phyloP scores from a whole-genome alignment of 345 rosid species.

The Moricandia moricandioides region DNA sequence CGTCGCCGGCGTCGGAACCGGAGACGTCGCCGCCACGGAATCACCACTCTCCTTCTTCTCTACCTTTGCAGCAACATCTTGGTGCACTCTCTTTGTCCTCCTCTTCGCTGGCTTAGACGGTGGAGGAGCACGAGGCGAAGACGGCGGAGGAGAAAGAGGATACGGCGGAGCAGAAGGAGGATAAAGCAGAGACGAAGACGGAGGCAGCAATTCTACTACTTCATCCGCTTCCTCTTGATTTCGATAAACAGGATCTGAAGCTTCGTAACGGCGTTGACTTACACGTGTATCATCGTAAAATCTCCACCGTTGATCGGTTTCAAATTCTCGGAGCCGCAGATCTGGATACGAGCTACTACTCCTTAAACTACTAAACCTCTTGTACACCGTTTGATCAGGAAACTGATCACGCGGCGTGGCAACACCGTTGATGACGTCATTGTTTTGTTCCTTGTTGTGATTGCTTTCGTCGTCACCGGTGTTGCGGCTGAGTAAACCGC shows the following conservation, averaged over 20 bases:
- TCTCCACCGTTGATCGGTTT: slow-evolving; percentile 53
- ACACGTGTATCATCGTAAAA: slow-evolving; percentile 73
- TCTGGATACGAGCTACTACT: slow-evolving; percentile 81
- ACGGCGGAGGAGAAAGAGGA: not conserved
- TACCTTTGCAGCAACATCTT: slow-evolving; percentile 18
- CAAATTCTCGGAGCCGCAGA: slow-evolving; percentile 48
- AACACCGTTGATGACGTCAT: slow-evolving; percentile 29
- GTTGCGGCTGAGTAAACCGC: slow-evolving; percentile 64
- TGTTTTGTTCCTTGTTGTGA: slow-evolving; percentile 13
- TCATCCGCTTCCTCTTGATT: slow-evolving; percentile 16
- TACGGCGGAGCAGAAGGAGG: not conserved
- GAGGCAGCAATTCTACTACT: too few species aligned
- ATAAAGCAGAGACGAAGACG: too few species aligned
- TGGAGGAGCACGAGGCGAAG: slow-evolving; percentile 23
- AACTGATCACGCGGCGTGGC: slow-evolving; percentile 39
- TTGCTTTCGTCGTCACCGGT: slow-evolving; percentile 27
- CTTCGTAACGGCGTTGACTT: slow-evolving; percentile 35
- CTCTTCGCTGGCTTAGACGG: slow-evolving; percentile 29
- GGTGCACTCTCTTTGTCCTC: slow-evolving; percentile 27
- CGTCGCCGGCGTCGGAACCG: slow-evolving; percentile 33
- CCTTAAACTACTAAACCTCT: slow-evolving; percentile 45
- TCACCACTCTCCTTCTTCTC: slow-evolving; percentile 23
- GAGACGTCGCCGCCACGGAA: slow-evolving; percentile 15
- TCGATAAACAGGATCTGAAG: slow-evolving; percentile 26
- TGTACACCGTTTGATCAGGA: slow-evolving; percentile 43